Evolutionary conservation across 2,329 filamentous ascomycete genomes (phyloP).

Genomic region (Paracamarosporium sp.): DNA sequence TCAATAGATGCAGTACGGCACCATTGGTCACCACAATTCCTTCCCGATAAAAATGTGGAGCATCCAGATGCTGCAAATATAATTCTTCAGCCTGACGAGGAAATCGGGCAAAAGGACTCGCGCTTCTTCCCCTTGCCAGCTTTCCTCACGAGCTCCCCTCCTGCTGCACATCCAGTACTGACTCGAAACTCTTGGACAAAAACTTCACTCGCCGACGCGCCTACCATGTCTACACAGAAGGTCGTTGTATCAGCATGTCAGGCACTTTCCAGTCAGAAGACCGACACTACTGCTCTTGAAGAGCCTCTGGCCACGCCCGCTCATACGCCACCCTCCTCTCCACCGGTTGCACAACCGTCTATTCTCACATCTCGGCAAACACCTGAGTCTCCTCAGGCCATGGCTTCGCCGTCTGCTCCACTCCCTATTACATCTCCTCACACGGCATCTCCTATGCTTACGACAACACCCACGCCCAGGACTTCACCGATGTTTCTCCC

Average conservation of each 20-base stretch:
- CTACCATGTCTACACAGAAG: constrained; percentile 15
- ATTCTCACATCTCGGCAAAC: background rate
- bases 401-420: constrained; percentile 2
- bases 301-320: background rate
- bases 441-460: constrained; percentile 11
- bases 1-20: constrained; percentile 19
- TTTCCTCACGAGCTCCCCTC: constrained; percentile 18
- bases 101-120: constrained; percentile 14
- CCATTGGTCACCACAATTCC: constrained; percentile 32
- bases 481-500: constrained; percentile 21
- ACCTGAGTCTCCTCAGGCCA: background rate
- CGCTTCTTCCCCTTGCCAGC: constrained; percentile 26
- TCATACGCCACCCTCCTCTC: background rate
- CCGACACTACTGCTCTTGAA: background rate
- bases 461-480: constrained; percentile 20
- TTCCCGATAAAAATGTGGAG: constrained; percentile 14
- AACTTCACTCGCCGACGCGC: background rate
- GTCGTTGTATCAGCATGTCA: constrained; percentile 13
- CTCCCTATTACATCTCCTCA: constrained; percentile 16
- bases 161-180: background rate
- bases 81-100: constrained; percentile 3
- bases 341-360: constrained; percentile 3
- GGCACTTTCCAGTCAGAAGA: constrained; percentile 7
- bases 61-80: background rate
- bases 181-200: background rate